Conservation (phyloP, 192 early-diverging fungal species). For the Coemansia aciculifera region DNA sequence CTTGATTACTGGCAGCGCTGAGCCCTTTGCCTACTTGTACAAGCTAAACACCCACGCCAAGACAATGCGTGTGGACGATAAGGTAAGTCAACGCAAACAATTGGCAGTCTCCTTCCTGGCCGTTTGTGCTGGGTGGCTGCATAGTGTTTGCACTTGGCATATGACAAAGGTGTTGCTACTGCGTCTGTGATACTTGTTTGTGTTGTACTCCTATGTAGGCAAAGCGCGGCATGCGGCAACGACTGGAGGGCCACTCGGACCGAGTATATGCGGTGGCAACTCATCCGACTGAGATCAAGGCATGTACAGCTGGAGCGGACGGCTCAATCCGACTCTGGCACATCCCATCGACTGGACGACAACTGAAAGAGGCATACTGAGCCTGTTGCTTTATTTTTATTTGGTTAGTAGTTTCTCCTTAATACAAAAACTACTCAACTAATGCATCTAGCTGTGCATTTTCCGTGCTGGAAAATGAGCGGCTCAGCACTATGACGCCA, state of each 20-base stretch:
- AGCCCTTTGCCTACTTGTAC: conserved; percentile 69
- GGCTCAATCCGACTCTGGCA: conserved; percentile 51
- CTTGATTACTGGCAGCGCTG: conserved; percentile 66
- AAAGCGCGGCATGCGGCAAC: conserved; percentile 58
- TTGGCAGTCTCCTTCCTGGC: neutral
- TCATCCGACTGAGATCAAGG: conserved; percentile 81
- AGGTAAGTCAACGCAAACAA: conserved; percentile 32
- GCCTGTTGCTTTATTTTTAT: neutral
- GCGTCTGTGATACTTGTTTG: conserved; percentile 1
- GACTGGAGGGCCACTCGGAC: conserved; percentile 90
- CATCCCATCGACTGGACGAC: conserved; percentile 48
- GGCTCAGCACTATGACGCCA: conserved; percentile 7
- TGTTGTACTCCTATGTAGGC: conserved; percentile 22
- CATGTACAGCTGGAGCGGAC: conserved; percentile 51
- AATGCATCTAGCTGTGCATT: neutral
- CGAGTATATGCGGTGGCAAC: conserved; percentile 91
- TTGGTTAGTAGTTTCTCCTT: too few relatives aligned
- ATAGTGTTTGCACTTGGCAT: neutral
- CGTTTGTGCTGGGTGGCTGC: neutral
- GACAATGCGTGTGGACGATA: conserved; percentile 42
- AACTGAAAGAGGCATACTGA: conserved; percentile 41
- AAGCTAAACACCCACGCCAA: conserved; percentile 45
- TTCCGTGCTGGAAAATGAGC: neutral
- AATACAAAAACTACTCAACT: neutral
- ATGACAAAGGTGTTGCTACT: neutral